phyloP scores from a whole-genome alignment of 108 stramenopile species.

The Pseudonitzschia delicatissima region DNA sequence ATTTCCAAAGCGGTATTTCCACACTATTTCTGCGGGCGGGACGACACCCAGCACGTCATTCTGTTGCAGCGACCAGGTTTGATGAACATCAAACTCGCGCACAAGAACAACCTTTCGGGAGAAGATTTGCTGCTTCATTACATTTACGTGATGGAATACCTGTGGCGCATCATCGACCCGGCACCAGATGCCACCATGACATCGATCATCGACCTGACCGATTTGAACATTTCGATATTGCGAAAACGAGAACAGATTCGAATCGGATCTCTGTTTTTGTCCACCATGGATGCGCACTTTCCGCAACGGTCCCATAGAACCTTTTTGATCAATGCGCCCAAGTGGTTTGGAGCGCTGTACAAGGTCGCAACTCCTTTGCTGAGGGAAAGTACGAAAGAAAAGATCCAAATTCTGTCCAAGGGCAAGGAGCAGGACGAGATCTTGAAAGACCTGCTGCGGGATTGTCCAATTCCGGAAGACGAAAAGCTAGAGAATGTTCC shows the following conservation, averaged over 20 bases:
- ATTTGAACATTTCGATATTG: slow-evolving; percentile 43
- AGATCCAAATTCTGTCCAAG: slow-evolving; percentile 59
- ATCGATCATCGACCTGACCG: slow-evolving; percentile 70
- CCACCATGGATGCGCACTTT: slow-evolving; percentile 67
- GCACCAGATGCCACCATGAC: slow-evolving; percentile 63
- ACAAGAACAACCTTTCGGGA: slow-evolving; percentile 44
- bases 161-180: slow-evolving; percentile 76
- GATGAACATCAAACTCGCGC: slow-evolving; percentile 42
- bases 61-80: slow-evolving; percentile 58
- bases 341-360: slow-evolving; percentile 69
- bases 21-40: slow-evolving; percentile 64
- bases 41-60: slow-evolving; percentile 53
- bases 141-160: slow-evolving; percentile 72
- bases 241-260: slow-evolving; percentile 52
- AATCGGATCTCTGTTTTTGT: slow-evolving; percentile 61
- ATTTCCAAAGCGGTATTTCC: slow-evolving; percentile 59
- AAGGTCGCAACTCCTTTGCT: slow-evolving; percentile 64
- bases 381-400: slow-evolving; percentile 67
- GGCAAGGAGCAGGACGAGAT: slow-evolving; percentile 14
- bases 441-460: slow-evolving; percentile 5
- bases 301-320: slow-evolving; percentile 72
- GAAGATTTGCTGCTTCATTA: slow-evolving; percentile 72
- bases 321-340: slow-evolving; percentile 71
- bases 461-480: slow-evolving; percentile 3
- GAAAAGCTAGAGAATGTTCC: slow-evolving; percentile 10